Percentiles rank a stretch among this genome's conserved stretches.
phyloP scores from a whole-genome alignment of 768 basidiomycete genomes.

The Tubosaeta brunneosetosa region DNA sequence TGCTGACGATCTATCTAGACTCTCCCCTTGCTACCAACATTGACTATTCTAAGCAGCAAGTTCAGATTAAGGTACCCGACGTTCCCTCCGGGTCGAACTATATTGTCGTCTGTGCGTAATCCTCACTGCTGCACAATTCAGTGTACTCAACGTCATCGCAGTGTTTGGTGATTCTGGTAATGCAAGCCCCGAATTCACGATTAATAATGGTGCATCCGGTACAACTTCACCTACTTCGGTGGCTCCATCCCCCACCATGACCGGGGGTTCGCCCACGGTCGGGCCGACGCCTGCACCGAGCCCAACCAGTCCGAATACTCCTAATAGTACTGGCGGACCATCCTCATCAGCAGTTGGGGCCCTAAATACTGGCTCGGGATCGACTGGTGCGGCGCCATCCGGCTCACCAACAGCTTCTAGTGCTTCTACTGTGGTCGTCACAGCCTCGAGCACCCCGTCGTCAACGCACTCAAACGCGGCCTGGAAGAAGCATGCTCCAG shows the following conservation, averaged over 20 bases:
- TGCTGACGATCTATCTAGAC: constrained; percentile 18
- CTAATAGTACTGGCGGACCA: background rate
- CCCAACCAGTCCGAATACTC: background rate
- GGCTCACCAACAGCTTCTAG: background rate
- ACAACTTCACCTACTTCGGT: constrained; percentile 24
- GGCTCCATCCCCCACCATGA: constrained; percentile 4
- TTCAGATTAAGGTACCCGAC: constrained; percentile 32
- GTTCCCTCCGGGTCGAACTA: constrained; percentile 31
- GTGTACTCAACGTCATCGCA: constrained; percentile 8
- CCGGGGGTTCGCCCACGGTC: background rate
- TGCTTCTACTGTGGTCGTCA: constrained; percentile 5
- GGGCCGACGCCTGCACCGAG: constrained; percentile 1
- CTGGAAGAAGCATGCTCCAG: constrained; percentile 20
- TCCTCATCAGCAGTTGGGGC: background rate
- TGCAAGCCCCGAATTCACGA: constrained; percentile 37
- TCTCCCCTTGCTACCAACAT: constrained; percentile 34
- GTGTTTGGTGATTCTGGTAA: constrained; percentile 42
- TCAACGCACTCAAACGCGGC: constrained; percentile 22
- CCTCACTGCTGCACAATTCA: no score
- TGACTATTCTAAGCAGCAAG: constrained; percentile 29
- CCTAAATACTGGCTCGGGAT: background rate
- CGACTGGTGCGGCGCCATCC: constrained; percentile 3
- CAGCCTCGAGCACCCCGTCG: constrained; percentile 3
- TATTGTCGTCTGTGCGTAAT: constrained; percentile 35
- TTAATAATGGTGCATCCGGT: constrained; percentile 51